phyloP scores from a whole-genome alignment of 495 filamentous ascomycete species.

The Baudoinia panamericana region DNA sequence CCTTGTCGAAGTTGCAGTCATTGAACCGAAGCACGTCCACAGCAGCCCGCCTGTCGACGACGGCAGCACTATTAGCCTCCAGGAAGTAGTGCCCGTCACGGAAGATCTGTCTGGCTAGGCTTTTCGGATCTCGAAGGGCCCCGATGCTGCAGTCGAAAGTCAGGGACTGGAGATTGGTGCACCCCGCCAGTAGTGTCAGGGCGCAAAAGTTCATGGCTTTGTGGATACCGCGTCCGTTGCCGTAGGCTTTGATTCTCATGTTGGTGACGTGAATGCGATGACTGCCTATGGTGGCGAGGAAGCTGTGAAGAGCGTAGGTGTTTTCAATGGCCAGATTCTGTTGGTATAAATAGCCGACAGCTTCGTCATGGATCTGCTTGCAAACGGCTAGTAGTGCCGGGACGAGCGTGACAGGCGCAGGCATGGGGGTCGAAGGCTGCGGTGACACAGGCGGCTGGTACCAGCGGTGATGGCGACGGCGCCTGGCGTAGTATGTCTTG shows the following conservation, averaged over 20 bases:
- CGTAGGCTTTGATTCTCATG: conserved; percentile 19
- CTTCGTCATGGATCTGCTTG: conserved; percentile 24
- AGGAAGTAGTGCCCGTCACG: conserved; percentile 24
- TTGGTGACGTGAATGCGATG: conserved; percentile 17
- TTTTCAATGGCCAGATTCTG: conserved; percentile 22
- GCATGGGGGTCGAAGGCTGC: not conserved
- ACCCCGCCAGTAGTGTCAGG: conserved; percentile 19
- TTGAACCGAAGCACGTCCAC: conserved; percentile 19
- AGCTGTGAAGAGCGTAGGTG: conserved; percentile 22
- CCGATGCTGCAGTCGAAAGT: conserved; percentile 16
- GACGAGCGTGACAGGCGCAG: conserved; percentile 10
- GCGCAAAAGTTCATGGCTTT: conserved; percentile 21
- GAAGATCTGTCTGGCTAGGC: conserved; percentile 21
- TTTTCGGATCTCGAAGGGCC: conserved; percentile 3
- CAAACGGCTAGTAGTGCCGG: conserved; percentile 23
- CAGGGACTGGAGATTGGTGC: conserved; percentile 21
- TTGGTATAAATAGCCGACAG: conserved; percentile 22
- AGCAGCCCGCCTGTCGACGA: conserved; percentile 19
- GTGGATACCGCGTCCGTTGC: conserved; percentile 11
- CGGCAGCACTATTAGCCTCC: conserved; percentile 20
- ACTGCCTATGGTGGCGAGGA: conserved; percentile 21
- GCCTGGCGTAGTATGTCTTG: not conserved
- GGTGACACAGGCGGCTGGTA: not conserved
- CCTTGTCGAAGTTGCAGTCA: conserved; percentile 5
- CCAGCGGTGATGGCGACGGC: not conserved